phyloP scores from a whole-genome alignment of 176 grass and related monocot species.

The Microstegium vimineum region DNA sequence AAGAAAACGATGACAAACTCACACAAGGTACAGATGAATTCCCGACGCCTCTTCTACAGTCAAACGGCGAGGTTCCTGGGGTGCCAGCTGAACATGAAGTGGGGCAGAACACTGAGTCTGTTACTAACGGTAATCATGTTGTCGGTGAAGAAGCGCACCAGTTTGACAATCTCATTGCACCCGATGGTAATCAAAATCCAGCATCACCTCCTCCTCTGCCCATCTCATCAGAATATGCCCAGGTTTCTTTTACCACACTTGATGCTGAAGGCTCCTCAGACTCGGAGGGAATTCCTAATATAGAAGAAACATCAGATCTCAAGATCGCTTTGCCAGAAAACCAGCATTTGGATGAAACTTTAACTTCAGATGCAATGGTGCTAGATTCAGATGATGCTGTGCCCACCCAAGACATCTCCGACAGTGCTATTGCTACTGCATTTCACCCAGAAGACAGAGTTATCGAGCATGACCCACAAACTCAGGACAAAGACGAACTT shows the following conservation, averaged over 20 bases:
- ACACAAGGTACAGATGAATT: constrained; percentile 4
- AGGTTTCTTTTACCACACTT: background rate
- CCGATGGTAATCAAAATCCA: background rate
- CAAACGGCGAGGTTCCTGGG: background rate
- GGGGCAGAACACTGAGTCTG: background rate
- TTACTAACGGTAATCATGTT: background rate
- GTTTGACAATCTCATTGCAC: constrained; percentile 13
- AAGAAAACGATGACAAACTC: background rate
- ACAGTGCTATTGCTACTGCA: background rate
- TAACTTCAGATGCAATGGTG: constrained; percentile 26
- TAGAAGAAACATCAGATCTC: constrained; percentile 29
- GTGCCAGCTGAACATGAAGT: constrained; percentile 6
- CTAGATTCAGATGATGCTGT: constrained; percentile 51
- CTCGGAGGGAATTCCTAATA: constrained; percentile 27
- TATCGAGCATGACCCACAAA: constrained; percentile 22
- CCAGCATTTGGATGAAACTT: constrained; percentile 29
- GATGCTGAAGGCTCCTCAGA: background rate
- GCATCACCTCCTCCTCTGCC: background rate
- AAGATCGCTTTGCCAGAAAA: constrained; percentile 28
- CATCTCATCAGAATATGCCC: background rate
- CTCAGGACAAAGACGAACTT: background rate
- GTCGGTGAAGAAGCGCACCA: background rate
- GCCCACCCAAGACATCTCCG: constrained; percentile 8
- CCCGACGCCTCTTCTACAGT: constrained; percentile 12
- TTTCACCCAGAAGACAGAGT: background rate